Evolutionary conservation across 805 yeast species (phyloP), one percentile per base, ranked within the genome.

Genomic region (Yarrowia sp.): DNA sequence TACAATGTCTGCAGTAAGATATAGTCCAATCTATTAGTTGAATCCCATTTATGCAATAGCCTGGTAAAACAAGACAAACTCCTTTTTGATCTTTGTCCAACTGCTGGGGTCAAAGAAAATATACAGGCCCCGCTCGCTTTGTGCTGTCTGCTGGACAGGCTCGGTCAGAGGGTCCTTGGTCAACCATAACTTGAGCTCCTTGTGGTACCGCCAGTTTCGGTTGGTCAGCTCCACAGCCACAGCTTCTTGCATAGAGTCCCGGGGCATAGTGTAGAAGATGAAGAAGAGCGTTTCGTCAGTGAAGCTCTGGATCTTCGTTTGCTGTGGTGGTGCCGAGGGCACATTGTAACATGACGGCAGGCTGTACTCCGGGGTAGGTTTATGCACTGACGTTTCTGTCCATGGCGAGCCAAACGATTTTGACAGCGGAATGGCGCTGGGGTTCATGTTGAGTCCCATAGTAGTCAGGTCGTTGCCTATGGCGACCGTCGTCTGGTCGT

Each of bases 181-280:
- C 63, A 94, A 77, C 99, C 99, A 94, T 58, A 94, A 91, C 76
- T 92, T 96, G 62, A 94, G 81, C 65, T 90, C 96, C 75, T 91
- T 93, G 75, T 94, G 99, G 71, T 89, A 94, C 67, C 98, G 82
- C 99, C 99, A 94, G 75, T 93, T 94, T 68, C 99, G 81, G 65
- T 85, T 85, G 68, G 90, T 90, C 67, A 94, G 81, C 73, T 93
- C 98, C 63, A 93, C 80, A 6, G 97, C 96, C 4, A 96, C 96
- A 62, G 91, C 82, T 72, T 94, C 99, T 74, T 94, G 99, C 72
- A 93, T 78, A 4, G 90, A 84, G 71, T 94, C 97, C 61, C 90
- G 85, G 5, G 99, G 97, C 78, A 86, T 90, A 66, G 96, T 88
- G 74, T 94, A 94, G 72, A 94, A 94, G 16, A 94, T 87, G 74